A percentile compares a stretch with the other conserved stretches of the same genome.
Evolutionary conservation across 1,139 yeast genomes (phyloP).

Genomic region (Protomyces lactucae-debilis): DNA sequence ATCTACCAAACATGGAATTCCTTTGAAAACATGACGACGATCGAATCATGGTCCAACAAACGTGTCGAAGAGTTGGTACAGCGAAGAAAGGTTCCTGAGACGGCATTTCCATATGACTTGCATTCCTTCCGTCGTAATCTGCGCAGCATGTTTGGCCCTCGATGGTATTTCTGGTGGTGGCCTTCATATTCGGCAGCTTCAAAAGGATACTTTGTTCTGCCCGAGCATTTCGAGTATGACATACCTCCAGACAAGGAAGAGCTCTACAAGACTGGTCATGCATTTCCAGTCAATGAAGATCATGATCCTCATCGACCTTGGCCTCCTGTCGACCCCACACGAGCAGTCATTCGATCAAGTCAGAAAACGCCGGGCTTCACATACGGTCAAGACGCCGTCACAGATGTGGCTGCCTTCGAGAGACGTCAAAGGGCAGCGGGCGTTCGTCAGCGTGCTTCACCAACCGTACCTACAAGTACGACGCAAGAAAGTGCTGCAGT

Average conservation of each 20-base stretch:
- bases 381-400: not conserved
- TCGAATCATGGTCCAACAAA: conserved; percentile 89
- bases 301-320: conserved; percentile 7
- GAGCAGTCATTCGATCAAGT: not conserved
- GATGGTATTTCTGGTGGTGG: conserved; percentile 18
- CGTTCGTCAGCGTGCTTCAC: not conserved
- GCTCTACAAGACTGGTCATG: conserved; percentile 24
- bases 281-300: conserved; percentile 30
- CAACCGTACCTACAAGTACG: not conserved
- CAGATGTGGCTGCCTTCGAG: not conserved
- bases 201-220: not conserved
- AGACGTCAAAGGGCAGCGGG: not conserved
- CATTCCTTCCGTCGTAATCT: conserved; percentile 6
- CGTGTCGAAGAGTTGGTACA: conserved; percentile 51
- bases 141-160: conserved; percentile 10
- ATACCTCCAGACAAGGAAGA: not conserved
- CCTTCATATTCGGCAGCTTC: conserved; percentile 4
- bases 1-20: conserved; percentile 49
- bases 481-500: not conserved
- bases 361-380: not conserved
- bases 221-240: not conserved
- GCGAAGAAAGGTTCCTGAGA: conserved; percentile 33
- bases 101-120: conserved; percentile 77
- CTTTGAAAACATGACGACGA: conserved; percentile 76
- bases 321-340: conserved; percentile 11